phyloP scores from a whole-genome alignment of 73 alveolate species.

The Blepharisma japonicum region DNA sequence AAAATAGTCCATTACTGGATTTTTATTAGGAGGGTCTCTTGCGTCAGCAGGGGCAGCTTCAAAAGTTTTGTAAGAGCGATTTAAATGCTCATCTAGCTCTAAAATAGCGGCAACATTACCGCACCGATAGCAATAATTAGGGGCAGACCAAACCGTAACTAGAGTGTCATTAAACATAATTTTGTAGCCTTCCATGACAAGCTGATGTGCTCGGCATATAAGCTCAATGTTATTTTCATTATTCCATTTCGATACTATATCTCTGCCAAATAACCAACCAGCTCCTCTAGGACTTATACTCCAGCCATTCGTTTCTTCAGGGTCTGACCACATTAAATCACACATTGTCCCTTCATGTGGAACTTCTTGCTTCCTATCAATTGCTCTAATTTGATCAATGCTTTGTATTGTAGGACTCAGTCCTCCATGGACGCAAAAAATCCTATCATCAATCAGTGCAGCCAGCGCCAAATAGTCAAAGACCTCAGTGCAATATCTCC shows the following conservation, averaged over 20 bases:
- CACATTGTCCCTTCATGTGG: conserved; percentile 99
- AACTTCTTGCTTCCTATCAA: conserved; percentile 96
- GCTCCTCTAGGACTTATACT: conserved; percentile 94
- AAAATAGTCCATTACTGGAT: conserved; percentile 98
- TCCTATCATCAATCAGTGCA: conserved; percentile 91
- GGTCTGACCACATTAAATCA: conserved; percentile 96
- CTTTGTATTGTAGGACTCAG: conserved; percentile 61
- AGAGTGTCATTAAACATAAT: conserved; percentile 80
- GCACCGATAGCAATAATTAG: conserved; percentile 86
- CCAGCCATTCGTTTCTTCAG: conserved; percentile 91
- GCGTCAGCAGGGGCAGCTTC: conserved; percentile 96
- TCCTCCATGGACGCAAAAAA: conserved; percentile 97
- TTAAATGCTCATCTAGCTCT: conserved; percentile 85
- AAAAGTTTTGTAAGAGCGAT: conserved; percentile 73
- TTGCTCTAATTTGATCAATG: conserved; percentile 87
- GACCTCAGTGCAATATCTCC: conserved; percentile 99
- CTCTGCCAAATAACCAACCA: conserved; percentile 93
- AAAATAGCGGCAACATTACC: conserved; percentile 95
- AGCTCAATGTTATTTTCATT: conserved; percentile 71
- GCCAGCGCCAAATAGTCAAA: conserved; percentile 97
- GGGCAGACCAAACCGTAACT: conserved; percentile 97
- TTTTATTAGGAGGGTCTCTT: conserved; percentile 96
- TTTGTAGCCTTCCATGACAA: conserved; percentile 97
- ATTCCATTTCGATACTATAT: conserved; percentile 78
- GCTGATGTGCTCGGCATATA: conserved; percentile 92